Conservation (phyloP, 176 grass and related monocot genomes). For the Oryza glumipatula region DNA sequence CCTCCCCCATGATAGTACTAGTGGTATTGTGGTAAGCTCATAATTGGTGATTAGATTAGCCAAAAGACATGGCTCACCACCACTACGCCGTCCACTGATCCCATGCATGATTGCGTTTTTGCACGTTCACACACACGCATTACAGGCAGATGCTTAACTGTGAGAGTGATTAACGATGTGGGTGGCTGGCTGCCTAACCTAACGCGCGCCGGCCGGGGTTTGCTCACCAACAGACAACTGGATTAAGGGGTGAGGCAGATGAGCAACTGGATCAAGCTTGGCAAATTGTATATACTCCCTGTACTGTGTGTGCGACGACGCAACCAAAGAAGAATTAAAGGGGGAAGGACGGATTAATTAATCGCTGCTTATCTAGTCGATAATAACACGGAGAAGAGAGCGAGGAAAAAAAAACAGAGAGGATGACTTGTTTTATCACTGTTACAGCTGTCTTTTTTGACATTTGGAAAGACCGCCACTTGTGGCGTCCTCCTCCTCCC, state of each 20-base stretch:
- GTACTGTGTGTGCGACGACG: neutral
- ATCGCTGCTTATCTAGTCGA: constrained; percentile 59
- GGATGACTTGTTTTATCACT: constrained; percentile 55
- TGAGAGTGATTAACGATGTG: neutral
- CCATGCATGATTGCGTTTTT: constrained; percentile 33
- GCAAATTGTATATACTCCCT: neutral
- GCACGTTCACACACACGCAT: neutral
- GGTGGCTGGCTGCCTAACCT: constrained; percentile 37
- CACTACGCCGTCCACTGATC: neutral
- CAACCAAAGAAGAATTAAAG: neutral
- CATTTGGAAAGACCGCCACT: constrained; percentile 67
- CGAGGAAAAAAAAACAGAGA: neutral
- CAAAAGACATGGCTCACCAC: neutral
- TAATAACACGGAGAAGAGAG: constrained; percentile 11
- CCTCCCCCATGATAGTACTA: neutral
- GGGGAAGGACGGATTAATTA: constrained; percentile 13
- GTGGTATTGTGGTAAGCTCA: neutral
- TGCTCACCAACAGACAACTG: constrained; percentile 47
- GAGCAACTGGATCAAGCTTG: constrained; percentile 33
- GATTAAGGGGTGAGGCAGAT: constrained; percentile 28
- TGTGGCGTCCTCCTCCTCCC: constrained; percentile 40
- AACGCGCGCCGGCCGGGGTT: constrained; percentile 35
- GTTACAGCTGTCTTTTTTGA: constrained; percentile 64
- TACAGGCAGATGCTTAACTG: neutral
- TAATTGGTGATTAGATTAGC: neutral